phyloP scores from a whole-genome alignment of 805 yeast species.

The Pichia occidentalis region DNA sequence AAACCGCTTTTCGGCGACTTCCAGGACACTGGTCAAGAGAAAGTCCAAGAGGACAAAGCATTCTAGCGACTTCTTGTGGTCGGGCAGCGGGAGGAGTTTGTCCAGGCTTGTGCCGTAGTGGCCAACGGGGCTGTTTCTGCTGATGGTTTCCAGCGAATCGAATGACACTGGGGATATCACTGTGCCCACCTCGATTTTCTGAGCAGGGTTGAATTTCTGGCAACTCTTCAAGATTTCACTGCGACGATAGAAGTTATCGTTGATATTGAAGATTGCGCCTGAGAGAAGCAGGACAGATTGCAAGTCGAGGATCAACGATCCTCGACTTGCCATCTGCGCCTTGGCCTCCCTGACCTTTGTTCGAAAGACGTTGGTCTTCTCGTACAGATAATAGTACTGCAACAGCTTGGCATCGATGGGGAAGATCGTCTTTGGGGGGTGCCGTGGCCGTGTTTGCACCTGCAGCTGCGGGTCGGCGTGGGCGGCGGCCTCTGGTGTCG shows the following conservation, averaged over 20 bases:
- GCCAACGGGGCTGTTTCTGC: conserved; percentile 9
- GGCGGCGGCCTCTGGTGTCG: no score
- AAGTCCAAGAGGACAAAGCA: conserved; percentile 24
- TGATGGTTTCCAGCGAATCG: conserved; percentile 28
- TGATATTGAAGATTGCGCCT: conserved; percentile 37
- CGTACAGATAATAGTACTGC: conserved; percentile 50
- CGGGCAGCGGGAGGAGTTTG: conserved; percentile 19
- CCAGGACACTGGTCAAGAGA: conserved; percentile 25
- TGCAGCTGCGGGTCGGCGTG: no score
- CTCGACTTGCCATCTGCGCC: conserved; percentile 17
- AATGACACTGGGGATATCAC: conserved; percentile 30
- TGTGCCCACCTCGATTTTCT: conserved; percentile 34
- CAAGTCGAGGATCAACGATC: conserved; percentile 26
- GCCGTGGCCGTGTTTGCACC: no score
- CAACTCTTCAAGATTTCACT: conserved; percentile 31
- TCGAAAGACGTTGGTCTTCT: conserved; percentile 36
- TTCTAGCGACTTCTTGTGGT: conserved; percentile 23
- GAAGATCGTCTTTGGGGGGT: conserved; percentile 27
- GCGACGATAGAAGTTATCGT: conserved; percentile 34
- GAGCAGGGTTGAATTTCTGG: conserved; percentile 39
- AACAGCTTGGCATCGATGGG: conserved; percentile 50
- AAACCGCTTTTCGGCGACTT: conserved; percentile 23
- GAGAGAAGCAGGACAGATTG: conserved; percentile 32
- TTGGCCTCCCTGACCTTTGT: conserved; percentile 20
- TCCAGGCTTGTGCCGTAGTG: conserved; percentile 8